Evolutionary conservation across 257 asterid species (phyloP).

Genomic region (Scutellaria galericulata): DNA sequence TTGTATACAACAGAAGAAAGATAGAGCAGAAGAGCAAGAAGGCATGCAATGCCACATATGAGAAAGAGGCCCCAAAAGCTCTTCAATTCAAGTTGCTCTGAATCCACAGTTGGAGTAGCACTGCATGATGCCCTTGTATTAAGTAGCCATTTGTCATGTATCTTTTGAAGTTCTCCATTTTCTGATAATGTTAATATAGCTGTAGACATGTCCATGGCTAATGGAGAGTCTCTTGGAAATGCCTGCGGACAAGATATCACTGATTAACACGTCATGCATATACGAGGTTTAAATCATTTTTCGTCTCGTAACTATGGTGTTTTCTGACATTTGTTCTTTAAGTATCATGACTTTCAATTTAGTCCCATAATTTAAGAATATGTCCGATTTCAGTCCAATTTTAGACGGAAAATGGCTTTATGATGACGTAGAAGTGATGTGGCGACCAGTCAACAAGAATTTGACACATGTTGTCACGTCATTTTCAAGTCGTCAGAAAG

Average conservation of each 20-base stretch:
- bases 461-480: no score
- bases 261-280: no score
- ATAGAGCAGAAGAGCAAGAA: conserved; percentile 49
- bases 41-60: conserved; percentile 52
- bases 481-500: no score
- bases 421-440: no score
- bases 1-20: conserved; percentile 42
- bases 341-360: no score
- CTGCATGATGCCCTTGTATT: conserved; percentile 39
- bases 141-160: conserved; percentile 65
- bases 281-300: no score
- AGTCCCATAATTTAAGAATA: no score
- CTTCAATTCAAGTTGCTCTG: conserved; percentile 51
- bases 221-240: conserved; percentile 75
- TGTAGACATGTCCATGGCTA: conserved; percentile 78
- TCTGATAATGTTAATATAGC: conserved; percentile 72
- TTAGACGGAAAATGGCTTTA: no score
- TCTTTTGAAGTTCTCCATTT: conserved; percentile 62
- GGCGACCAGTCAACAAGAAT: no score
- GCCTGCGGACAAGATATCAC: conserved; percentile 48
- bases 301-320: no score
- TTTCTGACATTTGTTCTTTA: no score
- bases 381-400: no score
- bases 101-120: conserved; percentile 29
- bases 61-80: conserved; percentile 77